Base-by-base conservation (phyloP, 2,329 filamentous ascomycete species). In the Cladosporium sp. region DNA sequence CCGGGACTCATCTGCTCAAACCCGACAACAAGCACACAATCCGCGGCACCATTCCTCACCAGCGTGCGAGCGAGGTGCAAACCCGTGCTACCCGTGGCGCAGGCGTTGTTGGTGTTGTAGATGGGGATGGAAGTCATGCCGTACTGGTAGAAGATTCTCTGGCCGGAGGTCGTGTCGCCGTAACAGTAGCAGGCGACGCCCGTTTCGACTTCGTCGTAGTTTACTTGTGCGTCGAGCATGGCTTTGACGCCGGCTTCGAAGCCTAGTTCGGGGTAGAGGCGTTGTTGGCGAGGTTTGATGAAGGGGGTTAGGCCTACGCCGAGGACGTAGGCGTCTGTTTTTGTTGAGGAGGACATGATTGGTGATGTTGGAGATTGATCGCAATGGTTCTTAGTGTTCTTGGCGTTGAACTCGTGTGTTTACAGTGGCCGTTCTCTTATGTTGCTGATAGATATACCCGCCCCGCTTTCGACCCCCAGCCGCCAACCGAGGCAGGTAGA, bases 291-390 rank as follows among this genome's bases (percentile, higher is more conserved):
- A 35, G 91, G 91, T 76, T 95, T 96, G 81, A 96, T 92, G 80
- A 97, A 97, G 72, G 95, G 95, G 73, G 92, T 97, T 87, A 97
- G 93, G 74, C 92, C 92, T 60, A 97, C 92, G 75, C 92, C 92
- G 54, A 97, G 83, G 67, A 97, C 88, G 77, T 96, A 97, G 76
- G 78, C 48, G 61, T 61, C 39, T 30, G 49, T 39, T 38, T 51
- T n/a, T n/a, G n/a, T n/a, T 43, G 22, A 19, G 12, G 40, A 5
- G 3, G 40, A 4, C 40, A 43, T 43, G n/a, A 9, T 32, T 38
- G 15, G 35, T 12, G 33, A 15, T 7, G 33, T n/a, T 30, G 27
- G n/a, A n/a, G n/a, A n/a, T n/a, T n/a, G n/a, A n/a, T n/a, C n/a
- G n/a, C n/a, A n/a, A n/a, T n/a, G n/a, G n/a, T n/a, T n/a, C n/a